Evolutionary conservation across 1,284 basidiomycete genomes (phyloP), one percentile per base, ranked within the genome.

Genomic region (Ustilago curta): DNA sequence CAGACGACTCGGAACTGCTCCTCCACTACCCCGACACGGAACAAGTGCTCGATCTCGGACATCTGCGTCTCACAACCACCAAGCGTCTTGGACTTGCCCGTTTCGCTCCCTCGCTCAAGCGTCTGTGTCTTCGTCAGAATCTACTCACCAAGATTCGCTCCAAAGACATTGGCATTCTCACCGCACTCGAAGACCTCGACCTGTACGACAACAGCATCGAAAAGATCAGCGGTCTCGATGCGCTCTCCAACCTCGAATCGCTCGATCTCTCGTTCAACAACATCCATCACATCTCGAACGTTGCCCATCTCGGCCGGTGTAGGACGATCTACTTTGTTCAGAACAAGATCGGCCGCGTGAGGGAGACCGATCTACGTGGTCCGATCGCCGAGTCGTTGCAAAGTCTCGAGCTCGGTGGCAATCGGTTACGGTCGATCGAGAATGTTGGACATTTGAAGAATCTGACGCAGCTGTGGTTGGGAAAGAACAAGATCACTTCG

Each of bases 191-290:
- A 77, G 95, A 98, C 69, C 86, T 99, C 55, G 96, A 99, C 86
- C 83, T 98, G 70, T 99, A 99, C 84, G 96, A 99, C 85, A 99
- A 99, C 86, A 91, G 92, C 81, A 86, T 99, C 70, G 81, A 83
- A 14, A 81, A 81, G 56, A 77, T 83, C 27, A 57, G 68, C 1
- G 77, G 78, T 43, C 54, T 77, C 27, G 79, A 76, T 43, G 47
- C 59, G 14, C 81, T 97, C 48, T 87, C 86, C 12, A 88, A 90
- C 42, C 86, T 97, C 45, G 89, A 87, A 94, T 94, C 86, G 3
- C 87, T 99, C 50, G 97, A 99, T 86, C 87, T 97, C 32, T 98
- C 95, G 2, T 99, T 97, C 89, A 99, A 99, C 86, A 89, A 96
- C 51, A 87, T 98, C 52, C 83, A 82, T 27, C 82, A 85, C 43